Percentiles rank a stretch among this genome's conserved stretches.
These are phyloP conservation scores for Dactylellina leptospora DNA, from an alignment of 2,329 filamentous ascomycete genomes.

Conservation along the genomic window DNA sequence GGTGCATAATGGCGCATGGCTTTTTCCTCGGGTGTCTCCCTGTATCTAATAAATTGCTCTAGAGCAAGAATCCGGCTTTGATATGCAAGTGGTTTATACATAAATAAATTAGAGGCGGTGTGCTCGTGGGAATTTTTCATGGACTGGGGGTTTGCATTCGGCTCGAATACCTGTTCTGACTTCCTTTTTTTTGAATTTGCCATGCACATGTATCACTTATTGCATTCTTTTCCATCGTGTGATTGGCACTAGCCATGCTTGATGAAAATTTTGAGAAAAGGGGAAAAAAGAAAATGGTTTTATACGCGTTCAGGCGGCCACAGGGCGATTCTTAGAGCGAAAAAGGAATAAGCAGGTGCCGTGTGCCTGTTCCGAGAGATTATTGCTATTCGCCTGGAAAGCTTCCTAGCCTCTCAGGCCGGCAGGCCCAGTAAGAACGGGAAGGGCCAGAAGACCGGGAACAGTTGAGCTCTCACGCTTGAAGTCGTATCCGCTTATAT, in stretches of 20 bases:
- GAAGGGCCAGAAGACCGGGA: not conserved
- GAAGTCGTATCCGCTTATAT: conserved; percentile 16
- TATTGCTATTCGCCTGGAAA: conserved; percentile 52
- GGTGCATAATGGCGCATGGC: too few species aligned
- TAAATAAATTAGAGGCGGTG: conserved; percentile 8
- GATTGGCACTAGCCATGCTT: conserved; percentile 30
- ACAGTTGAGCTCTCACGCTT: conserved; percentile 22
- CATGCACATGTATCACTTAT: conserved; percentile 6
- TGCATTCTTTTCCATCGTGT: conserved; percentile 1
- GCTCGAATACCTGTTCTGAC: conserved; percentile 4
- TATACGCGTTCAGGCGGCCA: conserved; percentile 41
- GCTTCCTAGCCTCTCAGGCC: conserved; percentile 17
- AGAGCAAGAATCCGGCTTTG: not conserved
- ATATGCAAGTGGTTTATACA: not conserved
- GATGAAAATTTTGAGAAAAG: conserved; percentile 42
- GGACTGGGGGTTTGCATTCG: conserved; percentile 7
- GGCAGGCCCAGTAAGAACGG: conserved; percentile 13
- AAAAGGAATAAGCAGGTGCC: conserved; percentile 27
- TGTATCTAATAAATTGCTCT: not conserved
- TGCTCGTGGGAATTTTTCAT: not conserved
- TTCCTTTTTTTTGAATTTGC: not conserved
- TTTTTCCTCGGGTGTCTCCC: not conserved
- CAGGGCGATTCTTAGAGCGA: conserved; percentile 21
- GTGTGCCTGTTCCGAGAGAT: conserved; percentile 50
- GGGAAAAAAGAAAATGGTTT: conserved; percentile 19